These are phyloP conservation scores for Venturiaceae sp. DNA, from an alignment of 2,329 filamentous ascomycete genomes.

Conservation along the genomic window DNA sequence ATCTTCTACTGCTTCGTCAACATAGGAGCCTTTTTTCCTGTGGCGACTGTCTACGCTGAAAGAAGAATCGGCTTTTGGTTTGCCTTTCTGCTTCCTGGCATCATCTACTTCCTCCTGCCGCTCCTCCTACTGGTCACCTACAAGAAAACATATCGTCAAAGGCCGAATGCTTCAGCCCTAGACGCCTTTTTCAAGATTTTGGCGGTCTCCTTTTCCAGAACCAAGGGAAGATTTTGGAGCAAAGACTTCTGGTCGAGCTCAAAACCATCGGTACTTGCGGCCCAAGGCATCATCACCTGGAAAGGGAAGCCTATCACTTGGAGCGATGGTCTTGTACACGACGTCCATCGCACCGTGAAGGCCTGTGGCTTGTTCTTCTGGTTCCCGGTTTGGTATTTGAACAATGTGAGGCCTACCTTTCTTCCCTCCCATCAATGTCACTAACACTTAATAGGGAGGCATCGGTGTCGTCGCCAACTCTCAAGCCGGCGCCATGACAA, in stretches of 20 bases:
- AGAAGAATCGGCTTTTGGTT: slow-evolving; percentile 32
- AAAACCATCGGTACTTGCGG: slow-evolving; percentile 17
- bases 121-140: slow-evolving; percentile 20
- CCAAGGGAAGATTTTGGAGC: slow-evolving; percentile 24
- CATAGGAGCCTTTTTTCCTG: slow-evolving; percentile 23
- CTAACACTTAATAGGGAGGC: neutral
- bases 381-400: slow-evolving; percentile 28
- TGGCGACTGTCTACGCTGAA: slow-evolving; percentile 31
- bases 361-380: slow-evolving; percentile 27
- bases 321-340: slow-evolving; percentile 25
- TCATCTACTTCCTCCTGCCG: slow-evolving; percentile 20
- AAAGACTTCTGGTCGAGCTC: slow-evolving; percentile 22
- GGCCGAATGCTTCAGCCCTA: slow-evolving; percentile 24
- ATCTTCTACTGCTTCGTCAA: slow-evolving; percentile 23
- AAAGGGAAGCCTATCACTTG: slow-evolving; percentile 15
- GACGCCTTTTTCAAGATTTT: slow-evolving; percentile 23
- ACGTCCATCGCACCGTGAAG: slow-evolving; percentile 22
- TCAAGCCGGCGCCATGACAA: slow-evolving; percentile 21
- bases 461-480: slow-evolving; percentile 36
- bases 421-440: neutral
- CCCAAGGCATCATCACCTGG: slow-evolving; percentile 8
- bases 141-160: slow-evolving; percentile 21
- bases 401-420: slow-evolving; percentile 17
- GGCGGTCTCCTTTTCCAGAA: slow-evolving; percentile 20
- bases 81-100: slow-evolving; percentile 25